Percentiles rank a stretch among this genome's conserved stretches.
phyloP scores from a whole-genome alignment of 805 yeast species.

The Candida dajiaensis region DNA sequence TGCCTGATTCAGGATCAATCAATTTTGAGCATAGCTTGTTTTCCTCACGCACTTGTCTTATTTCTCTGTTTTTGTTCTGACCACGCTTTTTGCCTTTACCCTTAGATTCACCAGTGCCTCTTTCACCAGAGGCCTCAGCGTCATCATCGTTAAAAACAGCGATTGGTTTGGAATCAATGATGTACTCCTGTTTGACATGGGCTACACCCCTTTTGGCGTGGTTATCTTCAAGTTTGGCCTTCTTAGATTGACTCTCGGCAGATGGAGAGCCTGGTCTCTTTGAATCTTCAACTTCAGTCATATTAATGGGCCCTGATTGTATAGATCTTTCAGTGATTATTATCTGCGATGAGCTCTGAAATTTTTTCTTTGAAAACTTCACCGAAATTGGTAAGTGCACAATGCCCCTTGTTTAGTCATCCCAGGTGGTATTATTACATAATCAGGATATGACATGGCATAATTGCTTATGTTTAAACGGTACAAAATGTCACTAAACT shows the following conservation, averaged over 20 bases:
- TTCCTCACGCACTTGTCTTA: slow-evolving; percentile 60
- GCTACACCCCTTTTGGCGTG: slow-evolving; percentile 57
- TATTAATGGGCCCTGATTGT: background rate
- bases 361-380: background rate
- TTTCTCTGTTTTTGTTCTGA: slow-evolving; percentile 78
- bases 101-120: slow-evolving; percentile 28
- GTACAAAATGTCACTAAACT: background rate
- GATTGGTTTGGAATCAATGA: slow-evolving; percentile 31
- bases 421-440: no score
- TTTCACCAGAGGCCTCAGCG: slow-evolving; percentile 37
- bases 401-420: background rate
- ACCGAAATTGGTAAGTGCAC: background rate
- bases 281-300: slow-evolving; percentile 10
- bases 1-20: slow-evolving; percentile 44
- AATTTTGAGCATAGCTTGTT: slow-evolving; percentile 60
- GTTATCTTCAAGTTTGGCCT: slow-evolving; percentile 8
- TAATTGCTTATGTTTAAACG: background rate
- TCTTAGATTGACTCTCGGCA: slow-evolving; percentile 8
- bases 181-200: slow-evolving; percentile 64
- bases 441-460: background rate
- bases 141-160: slow-evolving; percentile 37
- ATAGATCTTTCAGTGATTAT: background rate
- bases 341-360: background rate
- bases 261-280: slow-evolving; percentile 20
- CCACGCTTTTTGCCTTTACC: slow-evolving; percentile 55